Percentiles rank a stretch among this genome's conserved stretches.
Evolutionary conservation across 1,139 yeast genomes (phyloP).

Genomic region (Yamadazyma mexicana): DNA sequence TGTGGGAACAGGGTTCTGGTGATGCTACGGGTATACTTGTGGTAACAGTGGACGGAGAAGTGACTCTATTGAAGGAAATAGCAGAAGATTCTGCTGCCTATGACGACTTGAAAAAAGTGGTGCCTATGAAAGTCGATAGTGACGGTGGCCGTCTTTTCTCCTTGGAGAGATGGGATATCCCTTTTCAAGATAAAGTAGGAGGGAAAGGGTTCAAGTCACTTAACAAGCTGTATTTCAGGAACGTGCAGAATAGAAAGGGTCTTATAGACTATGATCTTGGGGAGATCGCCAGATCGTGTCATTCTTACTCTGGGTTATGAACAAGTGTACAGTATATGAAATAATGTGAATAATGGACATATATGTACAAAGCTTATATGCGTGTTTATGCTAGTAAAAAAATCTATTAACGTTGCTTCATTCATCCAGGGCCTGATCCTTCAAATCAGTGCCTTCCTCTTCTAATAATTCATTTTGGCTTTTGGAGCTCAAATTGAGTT

Average conservation of each 20-base stretch:
- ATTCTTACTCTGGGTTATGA: slow-evolving; percentile 12
- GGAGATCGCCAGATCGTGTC: slow-evolving; percentile 24
- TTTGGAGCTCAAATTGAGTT: neutral
- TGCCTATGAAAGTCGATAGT: slow-evolving; percentile 5
- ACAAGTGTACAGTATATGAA: slow-evolving; percentile 14
- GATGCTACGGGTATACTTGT: slow-evolving; percentile 28
- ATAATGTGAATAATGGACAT: neutral
- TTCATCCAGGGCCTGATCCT: neutral
- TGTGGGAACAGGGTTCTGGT: slow-evolving; percentile 28
- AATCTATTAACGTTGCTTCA: slow-evolving; percentile 1
- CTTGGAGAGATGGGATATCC: slow-evolving; percentile 26
- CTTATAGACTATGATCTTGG: slow-evolving; percentile 40
- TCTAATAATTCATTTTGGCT: neutral
- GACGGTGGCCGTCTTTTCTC: slow-evolving; percentile 8
- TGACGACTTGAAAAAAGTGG: slow-evolving; percentile 10
- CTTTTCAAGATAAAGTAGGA: slow-evolving; percentile 37
- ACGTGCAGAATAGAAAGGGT: slow-evolving; percentile 24
- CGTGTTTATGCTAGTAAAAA: neutral
- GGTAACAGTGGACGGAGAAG: slow-evolving; percentile 53
- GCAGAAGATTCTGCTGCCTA: slow-evolving; percentile 15
- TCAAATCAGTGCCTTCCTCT: neutral
- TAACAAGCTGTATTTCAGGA: slow-evolving; percentile 40
- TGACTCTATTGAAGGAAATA: slow-evolving; percentile 27
- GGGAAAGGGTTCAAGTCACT: slow-evolving; percentile 43
- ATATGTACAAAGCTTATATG: neutral